Conservation (phyloP, 2,329 filamentous ascomycete species). For the Trichophyton rubrum region DNA sequence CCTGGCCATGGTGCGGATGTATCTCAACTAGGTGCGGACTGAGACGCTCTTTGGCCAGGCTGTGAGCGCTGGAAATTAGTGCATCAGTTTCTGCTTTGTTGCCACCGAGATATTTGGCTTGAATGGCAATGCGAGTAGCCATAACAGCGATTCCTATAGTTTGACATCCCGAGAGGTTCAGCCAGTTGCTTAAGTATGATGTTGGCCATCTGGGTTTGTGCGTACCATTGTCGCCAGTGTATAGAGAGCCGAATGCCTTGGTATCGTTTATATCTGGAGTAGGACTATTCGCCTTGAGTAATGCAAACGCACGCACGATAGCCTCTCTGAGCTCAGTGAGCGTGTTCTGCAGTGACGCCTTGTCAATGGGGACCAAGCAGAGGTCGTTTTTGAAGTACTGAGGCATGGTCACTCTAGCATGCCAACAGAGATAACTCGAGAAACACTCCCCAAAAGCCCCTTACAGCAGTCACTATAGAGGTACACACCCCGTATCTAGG, state of each 20-base stretch:
- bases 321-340: slow-evolving; percentile 22
- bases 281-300: slow-evolving; percentile 18
- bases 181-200: not conserved
- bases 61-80: slow-evolving; percentile 17
- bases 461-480: not conserved
- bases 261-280: slow-evolving; percentile 17
- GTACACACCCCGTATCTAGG: not conserved
- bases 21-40: slow-evolving; percentile 13
- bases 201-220: not conserved
- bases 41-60: slow-evolving; percentile 19
- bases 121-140: slow-evolving; percentile 28
- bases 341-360: slow-evolving; percentile 12
- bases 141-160: slow-evolving; percentile 25
- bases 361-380: slow-evolving; percentile 15
- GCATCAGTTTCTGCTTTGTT: not conserved
- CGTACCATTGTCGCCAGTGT: slow-evolving; percentile 24
- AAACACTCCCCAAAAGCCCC: not conserved
- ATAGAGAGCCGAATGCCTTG: slow-evolving; percentile 20
- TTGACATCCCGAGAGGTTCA: not conserved
- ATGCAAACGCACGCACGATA: slow-evolving; percentile 19
- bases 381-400: slow-evolving; percentile 22
- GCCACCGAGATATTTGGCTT: slow-evolving; percentile 18
- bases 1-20: slow-evolving; percentile 4
- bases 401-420: slow-evolving; percentile 6
- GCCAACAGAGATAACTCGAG: not conserved